Evolutionary conservation across 495 filamentous ascomycete genomes (phyloP).

Genomic region (Pseudotulostoma volvatum): DNA sequence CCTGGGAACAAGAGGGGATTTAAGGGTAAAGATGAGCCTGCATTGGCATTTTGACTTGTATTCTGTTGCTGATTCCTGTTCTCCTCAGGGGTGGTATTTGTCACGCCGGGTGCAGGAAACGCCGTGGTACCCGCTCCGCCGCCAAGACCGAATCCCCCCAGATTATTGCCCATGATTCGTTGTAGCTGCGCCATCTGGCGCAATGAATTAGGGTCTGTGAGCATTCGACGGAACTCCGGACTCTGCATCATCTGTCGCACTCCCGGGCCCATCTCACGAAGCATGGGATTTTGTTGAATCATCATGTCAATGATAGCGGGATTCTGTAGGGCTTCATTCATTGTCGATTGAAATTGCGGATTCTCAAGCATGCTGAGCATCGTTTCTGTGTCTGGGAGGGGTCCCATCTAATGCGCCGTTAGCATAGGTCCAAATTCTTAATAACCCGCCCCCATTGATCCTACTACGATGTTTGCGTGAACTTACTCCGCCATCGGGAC

Average conservation of each 20-base stretch:
- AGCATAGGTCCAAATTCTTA: not conserved
- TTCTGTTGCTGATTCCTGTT: slow-evolving; percentile 24
- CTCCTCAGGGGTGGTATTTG: slow-evolving; percentile 46
- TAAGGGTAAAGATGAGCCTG: slow-evolving; percentile 8
- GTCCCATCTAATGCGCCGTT: slow-evolving; percentile 56
- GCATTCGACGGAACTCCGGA: slow-evolving; percentile 77
- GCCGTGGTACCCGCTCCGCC: slow-evolving; percentile 23
- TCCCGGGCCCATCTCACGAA: slow-evolving; percentile 66
- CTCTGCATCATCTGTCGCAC: slow-evolving; percentile 72
- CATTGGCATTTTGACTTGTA: slow-evolving; percentile 8
- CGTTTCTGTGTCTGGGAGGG: slow-evolving; percentile 61
- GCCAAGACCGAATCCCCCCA: slow-evolving; percentile 27
- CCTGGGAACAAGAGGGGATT: slow-evolving; percentile 29
- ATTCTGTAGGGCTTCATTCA: slow-evolving; percentile 92
- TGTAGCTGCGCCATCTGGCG: slow-evolving; percentile 68
- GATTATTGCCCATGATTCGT: slow-evolving; percentile 44
- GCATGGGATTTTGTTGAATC: slow-evolving; percentile 74
- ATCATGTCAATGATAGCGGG: slow-evolving; percentile 84
- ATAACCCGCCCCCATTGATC: not conserved
- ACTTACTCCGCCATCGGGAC: slow-evolving; percentile 92
- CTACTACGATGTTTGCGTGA: not conserved
- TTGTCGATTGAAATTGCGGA: slow-evolving; percentile 60
- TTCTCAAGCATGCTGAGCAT: slow-evolving; percentile 76
- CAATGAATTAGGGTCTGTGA: slow-evolving; percentile 81
- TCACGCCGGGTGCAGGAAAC: slow-evolving; percentile 82